phyloP scores from a whole-genome alignment of 202 grass and related monocot species.

The Hordeum pubiflorum region DNA sequence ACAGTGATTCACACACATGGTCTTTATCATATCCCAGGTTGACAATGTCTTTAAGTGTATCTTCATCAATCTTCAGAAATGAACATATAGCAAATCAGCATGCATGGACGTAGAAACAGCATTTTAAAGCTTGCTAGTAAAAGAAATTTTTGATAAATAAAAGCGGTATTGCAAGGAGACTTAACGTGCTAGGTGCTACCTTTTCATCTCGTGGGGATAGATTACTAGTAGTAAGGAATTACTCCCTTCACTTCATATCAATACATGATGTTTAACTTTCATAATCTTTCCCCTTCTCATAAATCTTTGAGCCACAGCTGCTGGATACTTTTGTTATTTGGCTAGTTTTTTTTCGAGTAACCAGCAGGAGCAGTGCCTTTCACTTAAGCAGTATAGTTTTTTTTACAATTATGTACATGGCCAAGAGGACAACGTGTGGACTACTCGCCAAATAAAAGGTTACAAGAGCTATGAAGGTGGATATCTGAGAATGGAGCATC shows the following conservation, averaged over 20 bases:
- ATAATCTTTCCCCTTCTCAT: neutral
- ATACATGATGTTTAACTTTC: neutral
- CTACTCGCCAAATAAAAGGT: neutral
- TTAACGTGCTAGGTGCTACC: neutral
- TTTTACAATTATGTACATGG: neutral
- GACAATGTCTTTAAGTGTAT: constrained; percentile 66
- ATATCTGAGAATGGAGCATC: neutral
- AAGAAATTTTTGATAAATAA: constrained; percentile 10
- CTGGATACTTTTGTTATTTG: neutral
- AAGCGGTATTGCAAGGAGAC: neutral
- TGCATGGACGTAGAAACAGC: constrained; percentile 1
- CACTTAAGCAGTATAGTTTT: neutral
- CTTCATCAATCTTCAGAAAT: constrained; percentile 86
- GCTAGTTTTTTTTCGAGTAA: no score
- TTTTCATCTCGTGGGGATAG: neutral
- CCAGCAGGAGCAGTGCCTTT: neutral
- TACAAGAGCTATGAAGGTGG: neutral
- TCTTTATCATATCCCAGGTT: constrained; percentile 80
- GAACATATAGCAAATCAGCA: constrained; percentile 27
- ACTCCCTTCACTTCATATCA: neutral
- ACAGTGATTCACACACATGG: constrained; percentile 68
- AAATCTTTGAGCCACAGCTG: constrained; percentile 4
- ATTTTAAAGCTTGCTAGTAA: neutral
- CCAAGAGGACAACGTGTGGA: neutral
- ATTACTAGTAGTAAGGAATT: constrained; percentile 11